These are phyloP conservation scores for Monosporascus sp. DNA, from an alignment of 2,329 filamentous ascomycete genomes.

Conservation along the genomic window DNA sequence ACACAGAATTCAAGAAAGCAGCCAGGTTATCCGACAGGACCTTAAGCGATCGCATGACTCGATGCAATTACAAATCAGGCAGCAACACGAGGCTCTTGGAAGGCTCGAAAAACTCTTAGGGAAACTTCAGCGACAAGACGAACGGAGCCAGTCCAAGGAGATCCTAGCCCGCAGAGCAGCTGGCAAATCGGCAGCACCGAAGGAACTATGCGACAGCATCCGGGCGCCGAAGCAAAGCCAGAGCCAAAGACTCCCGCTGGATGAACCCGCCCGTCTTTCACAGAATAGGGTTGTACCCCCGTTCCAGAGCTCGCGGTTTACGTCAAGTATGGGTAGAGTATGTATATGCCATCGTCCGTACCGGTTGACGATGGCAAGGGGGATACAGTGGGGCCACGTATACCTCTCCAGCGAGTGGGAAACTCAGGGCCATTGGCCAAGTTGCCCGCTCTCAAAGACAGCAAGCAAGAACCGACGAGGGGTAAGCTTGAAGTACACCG, in stretches of 20 bases:
- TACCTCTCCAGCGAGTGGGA: not conserved
- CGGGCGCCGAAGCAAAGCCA: not conserved
- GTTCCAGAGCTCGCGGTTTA: not conserved
- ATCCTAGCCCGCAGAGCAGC: not conserved
- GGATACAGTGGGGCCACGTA: not conserved
- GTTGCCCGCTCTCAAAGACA: not conserved
- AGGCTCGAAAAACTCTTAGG: not conserved
- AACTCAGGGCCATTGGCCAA: constrained; percentile 2
- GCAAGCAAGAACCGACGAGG: not conserved
- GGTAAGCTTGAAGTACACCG: not conserved
- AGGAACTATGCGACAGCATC: not conserved
- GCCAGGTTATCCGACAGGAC: not conserved
- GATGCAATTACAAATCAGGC: not conserved
- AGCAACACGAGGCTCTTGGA: not conserved
- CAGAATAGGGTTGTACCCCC: not conserved
- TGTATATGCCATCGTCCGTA: constrained; percentile 3
- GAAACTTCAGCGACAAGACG: not conserved
- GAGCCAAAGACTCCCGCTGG: not conserved
- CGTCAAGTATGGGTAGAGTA: not conserved
- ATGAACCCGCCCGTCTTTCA: not conserved
- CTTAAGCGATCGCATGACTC: not conserved
- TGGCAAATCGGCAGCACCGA: not conserved
- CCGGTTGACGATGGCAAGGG: not conserved
- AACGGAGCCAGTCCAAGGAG: not conserved
- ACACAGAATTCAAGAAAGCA: not conserved